Percentiles rank a stretch among this genome's conserved stretches.
Evolutionary conservation across 2,329 filamentous ascomycete genomes (phyloP).

Genomic region (Fusarium sterilihyphosum): DNA sequence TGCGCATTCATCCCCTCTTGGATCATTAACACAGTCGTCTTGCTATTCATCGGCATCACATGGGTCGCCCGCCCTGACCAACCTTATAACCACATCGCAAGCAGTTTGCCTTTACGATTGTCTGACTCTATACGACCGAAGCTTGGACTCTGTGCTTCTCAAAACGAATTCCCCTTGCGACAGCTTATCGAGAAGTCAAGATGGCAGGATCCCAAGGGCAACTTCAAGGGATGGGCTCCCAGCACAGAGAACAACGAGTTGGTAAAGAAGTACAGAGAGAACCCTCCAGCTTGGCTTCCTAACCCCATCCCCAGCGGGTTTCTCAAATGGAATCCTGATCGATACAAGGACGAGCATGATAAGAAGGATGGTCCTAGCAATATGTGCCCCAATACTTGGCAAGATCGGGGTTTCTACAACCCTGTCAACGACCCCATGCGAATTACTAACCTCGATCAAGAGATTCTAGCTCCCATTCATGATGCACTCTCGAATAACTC

Average conservation of each 20-base stretch:
- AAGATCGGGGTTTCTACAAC: constrained; percentile 45
- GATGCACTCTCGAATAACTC: constrained; percentile 36
- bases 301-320: constrained; percentile 41
- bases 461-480: constrained; percentile 43
- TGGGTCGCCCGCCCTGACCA: constrained; percentile 38
- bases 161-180: constrained; percentile 44
- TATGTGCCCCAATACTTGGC: constrained; percentile 19
- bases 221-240: constrained; percentile 50
- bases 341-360: constrained; percentile 20
- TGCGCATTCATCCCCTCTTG: constrained; percentile 26
- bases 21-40: constrained; percentile 6
- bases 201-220: constrained; percentile 40
- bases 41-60: constrained; percentile 37
- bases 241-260: constrained; percentile 37
- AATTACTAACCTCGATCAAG: constrained; percentile 51
- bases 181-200: constrained; percentile 36
- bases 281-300: constrained; percentile 44
- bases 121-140: constrained; percentile 36
- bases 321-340: constrained; percentile 40
- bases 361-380: constrained; percentile 39
- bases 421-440: constrained; percentile 52
- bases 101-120: constrained; percentile 44
- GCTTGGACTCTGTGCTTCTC: constrained; percentile 33
- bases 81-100: constrained; percentile 46
- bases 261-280: constrained; percentile 37